These are phyloP conservation scores for Mycena amicta DNA, from an alignment of 768 basidiomycete genomes.

Conservation along the genomic window DNA sequence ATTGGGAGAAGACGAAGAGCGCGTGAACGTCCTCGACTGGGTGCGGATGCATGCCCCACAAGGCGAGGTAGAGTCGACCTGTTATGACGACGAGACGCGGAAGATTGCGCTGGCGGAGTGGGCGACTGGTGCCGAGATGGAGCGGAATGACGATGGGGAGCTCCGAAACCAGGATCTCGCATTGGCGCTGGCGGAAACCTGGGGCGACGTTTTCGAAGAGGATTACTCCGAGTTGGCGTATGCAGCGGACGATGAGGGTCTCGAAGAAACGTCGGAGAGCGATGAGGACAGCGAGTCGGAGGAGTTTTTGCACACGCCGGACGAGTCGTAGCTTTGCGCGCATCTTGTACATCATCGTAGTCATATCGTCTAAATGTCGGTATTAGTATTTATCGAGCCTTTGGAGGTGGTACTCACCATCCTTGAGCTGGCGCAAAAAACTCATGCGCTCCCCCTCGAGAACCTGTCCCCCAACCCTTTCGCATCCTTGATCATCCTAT, in stretches of 20 bases:
- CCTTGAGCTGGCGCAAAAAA: too few species aligned
- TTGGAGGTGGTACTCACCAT: too few species aligned
- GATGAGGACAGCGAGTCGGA: not conserved
- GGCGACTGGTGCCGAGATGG: not conserved
- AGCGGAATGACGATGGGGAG: too few species aligned
- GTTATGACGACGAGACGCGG: not conserved
- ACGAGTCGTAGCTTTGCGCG: too few species aligned
- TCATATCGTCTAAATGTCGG: too few species aligned
- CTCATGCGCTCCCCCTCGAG: conserved; percentile 70
- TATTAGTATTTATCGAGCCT: too few species aligned
- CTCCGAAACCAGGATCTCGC: not conserved
- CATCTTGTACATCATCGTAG: too few species aligned
- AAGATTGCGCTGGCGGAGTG: not conserved
- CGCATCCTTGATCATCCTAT: conserved; percentile 78
- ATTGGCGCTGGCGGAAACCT: not conserved
- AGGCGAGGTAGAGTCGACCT: not conserved
- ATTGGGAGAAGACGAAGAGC: too few species aligned
- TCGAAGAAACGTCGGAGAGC: not conserved
- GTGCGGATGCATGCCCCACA: not conserved
- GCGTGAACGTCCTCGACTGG: not conserved
- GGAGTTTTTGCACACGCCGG: too few species aligned
- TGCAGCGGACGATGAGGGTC: not conserved
- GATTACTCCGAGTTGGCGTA: not conserved
- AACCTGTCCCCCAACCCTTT: conserved; percentile 83
- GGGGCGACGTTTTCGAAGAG: not conserved